Conservation (phyloP, 805 yeast species). For the Myxozyma sirexii region DNA sequence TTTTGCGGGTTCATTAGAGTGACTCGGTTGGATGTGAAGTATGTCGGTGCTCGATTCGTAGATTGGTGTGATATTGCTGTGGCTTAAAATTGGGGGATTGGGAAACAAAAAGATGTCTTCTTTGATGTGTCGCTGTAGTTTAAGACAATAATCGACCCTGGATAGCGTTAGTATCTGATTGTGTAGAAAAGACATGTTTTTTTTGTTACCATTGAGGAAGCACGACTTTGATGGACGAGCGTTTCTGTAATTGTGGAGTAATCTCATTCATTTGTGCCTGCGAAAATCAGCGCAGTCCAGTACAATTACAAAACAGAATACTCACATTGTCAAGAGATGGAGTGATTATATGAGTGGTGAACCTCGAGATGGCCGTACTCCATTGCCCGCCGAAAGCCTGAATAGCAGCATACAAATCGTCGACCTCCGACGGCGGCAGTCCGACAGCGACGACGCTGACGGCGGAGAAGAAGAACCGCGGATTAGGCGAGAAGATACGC, state of each 20-base stretch:
- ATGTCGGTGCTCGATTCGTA: conserved; percentile 4
- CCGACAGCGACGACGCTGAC: conserved; percentile 64
- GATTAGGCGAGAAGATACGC: conserved; percentile 72
- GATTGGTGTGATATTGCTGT: conserved; percentile 8
- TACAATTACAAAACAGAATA: too few relatives aligned
- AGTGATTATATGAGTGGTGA: conserved; percentile 79
- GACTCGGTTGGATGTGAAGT: conserved; percentile 14
- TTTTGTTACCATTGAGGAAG: conserved; percentile 64
- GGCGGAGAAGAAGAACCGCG: conserved; percentile 62
- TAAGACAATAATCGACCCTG: conserved; percentile 73
- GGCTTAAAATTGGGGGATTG: conserved; percentile 38
- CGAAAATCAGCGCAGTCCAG: not conserved
- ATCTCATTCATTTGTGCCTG: not conserved
- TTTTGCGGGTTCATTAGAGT: conserved; percentile 1
- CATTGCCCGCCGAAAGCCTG: conserved; percentile 77
- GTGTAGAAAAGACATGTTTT: too few relatives aligned
- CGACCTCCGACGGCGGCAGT: conserved; percentile 60
- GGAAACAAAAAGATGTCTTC: conserved; percentile 59
- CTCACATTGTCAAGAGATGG: conserved; percentile 57
- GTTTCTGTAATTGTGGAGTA: not conserved
- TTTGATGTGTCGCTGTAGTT: conserved; percentile 52
- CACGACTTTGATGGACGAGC: conserved; percentile 51
- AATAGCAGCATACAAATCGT: conserved; percentile 68
- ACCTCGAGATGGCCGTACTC: conserved; percentile 61
- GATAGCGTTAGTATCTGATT: not conserved